Conservation (phyloP, 2,329 filamentous ascomycete species). For the Talaromyces pinophilus region DNA sequence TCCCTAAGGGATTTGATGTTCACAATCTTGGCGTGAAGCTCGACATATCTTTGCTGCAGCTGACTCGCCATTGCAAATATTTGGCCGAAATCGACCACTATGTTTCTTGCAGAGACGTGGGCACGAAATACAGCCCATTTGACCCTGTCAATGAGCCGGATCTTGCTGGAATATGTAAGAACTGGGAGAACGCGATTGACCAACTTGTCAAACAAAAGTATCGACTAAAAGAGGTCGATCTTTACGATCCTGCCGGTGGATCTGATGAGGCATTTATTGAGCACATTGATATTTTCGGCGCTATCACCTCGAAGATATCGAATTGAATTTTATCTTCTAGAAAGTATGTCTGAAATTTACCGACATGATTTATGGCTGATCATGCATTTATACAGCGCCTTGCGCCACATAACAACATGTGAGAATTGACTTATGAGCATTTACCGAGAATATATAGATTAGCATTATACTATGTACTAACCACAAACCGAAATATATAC, state of each 20-base stretch:
- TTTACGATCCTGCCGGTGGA: slow-evolving; percentile 20
- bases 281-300: slow-evolving; percentile 25
- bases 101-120: background rate
- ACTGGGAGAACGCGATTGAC: slow-evolving; percentile 28
- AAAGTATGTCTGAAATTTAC: background rate
- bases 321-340: background rate
- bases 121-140: background rate
- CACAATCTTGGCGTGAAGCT: slow-evolving; percentile 28
- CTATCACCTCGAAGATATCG: slow-evolving; percentile 8
- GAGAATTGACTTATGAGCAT: background rate
- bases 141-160: background rate
- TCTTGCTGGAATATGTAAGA: slow-evolving; percentile 17
- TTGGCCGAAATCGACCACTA: slow-evolving; percentile 8
- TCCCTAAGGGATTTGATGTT: slow-evolving; percentile 30
- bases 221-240: slow-evolving; percentile 19
- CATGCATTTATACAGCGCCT: background rate
- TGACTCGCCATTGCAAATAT: slow-evolving; percentile 7
- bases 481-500: background rate
- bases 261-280: slow-evolving; percentile 22
- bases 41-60: background rate
- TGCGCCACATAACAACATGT: background rate
- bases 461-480: background rate
- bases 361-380: background rate
- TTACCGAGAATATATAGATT: background rate
- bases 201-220: slow-evolving; percentile 28